Conservation (phyloP, 306 rosid genomes). For the Sicyos baderoa region DNA sequence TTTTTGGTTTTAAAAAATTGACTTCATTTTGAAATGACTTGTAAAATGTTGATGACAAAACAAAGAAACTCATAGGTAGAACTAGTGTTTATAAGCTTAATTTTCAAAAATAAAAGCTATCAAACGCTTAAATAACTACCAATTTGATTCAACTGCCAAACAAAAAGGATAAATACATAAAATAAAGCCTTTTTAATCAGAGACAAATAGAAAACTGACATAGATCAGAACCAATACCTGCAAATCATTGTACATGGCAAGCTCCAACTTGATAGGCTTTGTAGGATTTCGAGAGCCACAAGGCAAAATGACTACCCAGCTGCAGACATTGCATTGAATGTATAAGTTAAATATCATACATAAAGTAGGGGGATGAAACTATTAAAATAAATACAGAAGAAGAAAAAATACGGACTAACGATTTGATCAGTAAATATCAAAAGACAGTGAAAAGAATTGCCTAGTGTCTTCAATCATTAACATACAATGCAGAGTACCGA, state of each 20-base stretch:
- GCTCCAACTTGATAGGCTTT: slow-evolving; percentile 86
- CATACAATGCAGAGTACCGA: background rate
- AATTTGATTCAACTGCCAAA: slow-evolving; percentile 5
- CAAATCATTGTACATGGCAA: slow-evolving; percentile 61
- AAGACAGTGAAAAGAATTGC: background rate
- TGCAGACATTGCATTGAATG: slow-evolving; percentile 14
- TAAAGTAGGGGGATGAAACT: background rate
- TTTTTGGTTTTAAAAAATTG: too few relatives aligned
- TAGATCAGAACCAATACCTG: slow-evolving; percentile 46
- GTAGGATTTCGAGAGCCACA: slow-evolving; percentile 57
- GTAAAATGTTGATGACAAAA: too few relatives aligned
- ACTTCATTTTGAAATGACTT: too few relatives aligned
- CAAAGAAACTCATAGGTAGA: too few relatives aligned
- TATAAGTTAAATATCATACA: background rate
- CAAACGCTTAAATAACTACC: background rate
- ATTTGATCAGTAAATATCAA: background rate
- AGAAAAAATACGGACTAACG: background rate
- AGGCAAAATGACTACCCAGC: slow-evolving; percentile 86
- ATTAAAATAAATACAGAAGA: background rate
- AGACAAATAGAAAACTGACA: background rate
- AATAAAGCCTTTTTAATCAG: background rate
- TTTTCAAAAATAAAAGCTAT: too few relatives aligned
- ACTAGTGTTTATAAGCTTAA: too few relatives aligned
- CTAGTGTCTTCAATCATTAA: background rate
- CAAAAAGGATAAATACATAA: background rate